Evolutionary conservation across 306 rosid genomes (phyloP).

Genomic region (Vigna hirtella): DNA sequence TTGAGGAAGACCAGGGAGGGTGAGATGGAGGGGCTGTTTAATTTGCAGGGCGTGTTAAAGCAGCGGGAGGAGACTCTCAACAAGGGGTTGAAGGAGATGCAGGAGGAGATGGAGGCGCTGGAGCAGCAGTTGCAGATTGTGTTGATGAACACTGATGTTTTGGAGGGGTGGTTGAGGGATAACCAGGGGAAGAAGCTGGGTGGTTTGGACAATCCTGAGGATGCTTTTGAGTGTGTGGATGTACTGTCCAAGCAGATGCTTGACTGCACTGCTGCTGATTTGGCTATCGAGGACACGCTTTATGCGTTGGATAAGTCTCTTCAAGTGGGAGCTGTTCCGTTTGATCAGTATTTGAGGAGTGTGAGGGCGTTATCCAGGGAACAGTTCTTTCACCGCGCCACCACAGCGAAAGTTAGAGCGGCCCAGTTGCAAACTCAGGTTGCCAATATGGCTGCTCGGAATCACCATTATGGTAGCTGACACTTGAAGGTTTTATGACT

Average conservation of each 20-base stretch:
- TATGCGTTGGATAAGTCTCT: slow-evolving; percentile 85
- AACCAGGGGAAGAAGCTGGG: slow-evolving; percentile 63
- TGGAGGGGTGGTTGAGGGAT: slow-evolving; percentile 84
- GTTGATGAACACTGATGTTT: slow-evolving; percentile 79
- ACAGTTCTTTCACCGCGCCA: slow-evolving; percentile 88
- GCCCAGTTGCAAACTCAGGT: slow-evolving; percentile 93
- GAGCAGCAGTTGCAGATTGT: slow-evolving; percentile 95
- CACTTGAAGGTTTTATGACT: not conserved
- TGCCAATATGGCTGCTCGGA: slow-evolving; percentile 79
- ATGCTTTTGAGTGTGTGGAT: slow-evolving; percentile 78
- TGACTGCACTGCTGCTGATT: slow-evolving; percentile 77
- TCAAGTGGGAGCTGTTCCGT: slow-evolving; percentile 75
- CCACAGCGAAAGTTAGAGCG: slow-evolving; percentile 74
- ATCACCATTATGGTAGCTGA: slow-evolving; percentile 61
- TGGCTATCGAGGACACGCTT: slow-evolving; percentile 84
- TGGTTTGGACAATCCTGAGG: slow-evolving; percentile 51
- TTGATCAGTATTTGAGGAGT: slow-evolving; percentile 85
- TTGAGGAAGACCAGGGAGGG: slow-evolving; percentile 72
- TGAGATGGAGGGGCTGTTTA: slow-evolving; percentile 79
- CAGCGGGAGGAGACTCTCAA: slow-evolving; percentile 66
- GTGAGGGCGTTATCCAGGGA: slow-evolving; percentile 86
- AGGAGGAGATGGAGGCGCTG: slow-evolving; percentile 80
- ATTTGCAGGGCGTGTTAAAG: slow-evolving; percentile 68
- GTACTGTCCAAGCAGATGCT: slow-evolving; percentile 81
- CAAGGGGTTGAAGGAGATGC: slow-evolving; percentile 76